A percentile compares a stretch with the other conserved stretches of the same genome.
Evolutionary conservation across 1,284 basidiomycete species (phyloP).

Genomic region (Ceratobasidium sp.): DNA sequence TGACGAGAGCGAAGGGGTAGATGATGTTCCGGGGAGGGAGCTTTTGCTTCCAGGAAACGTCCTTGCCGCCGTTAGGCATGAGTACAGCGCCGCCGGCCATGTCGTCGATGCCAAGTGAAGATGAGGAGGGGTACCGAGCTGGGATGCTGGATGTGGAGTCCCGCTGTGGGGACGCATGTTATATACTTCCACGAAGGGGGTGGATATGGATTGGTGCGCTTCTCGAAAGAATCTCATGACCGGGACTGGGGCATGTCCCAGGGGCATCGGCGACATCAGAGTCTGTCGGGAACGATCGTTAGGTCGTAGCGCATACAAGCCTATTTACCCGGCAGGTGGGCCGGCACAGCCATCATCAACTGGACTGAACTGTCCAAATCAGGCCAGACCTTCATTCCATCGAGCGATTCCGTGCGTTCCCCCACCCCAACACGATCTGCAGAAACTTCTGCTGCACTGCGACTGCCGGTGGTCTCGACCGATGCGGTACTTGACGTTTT

Average conservation of each 20-base stretch:
- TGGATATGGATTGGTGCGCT: conserved; percentile 1
- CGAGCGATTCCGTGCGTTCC: background rate
- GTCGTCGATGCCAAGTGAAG: background rate
- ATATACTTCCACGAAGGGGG: conserved; percentile 7
- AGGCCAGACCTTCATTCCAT: background rate
- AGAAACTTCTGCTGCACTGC: background rate
- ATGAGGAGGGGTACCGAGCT: conserved; percentile 8
- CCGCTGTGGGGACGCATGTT: conserved; percentile 13
- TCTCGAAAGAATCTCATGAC: conserved; percentile 2
- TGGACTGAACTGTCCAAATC: conserved; percentile 8
- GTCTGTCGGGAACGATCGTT: conserved; percentile 3
- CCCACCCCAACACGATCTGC: background rate
- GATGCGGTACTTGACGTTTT: background rate
- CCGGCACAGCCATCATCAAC: conserved; percentile 27
- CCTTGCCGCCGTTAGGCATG: conserved; percentile 34
- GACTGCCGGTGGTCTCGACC: background rate
- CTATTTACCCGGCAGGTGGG: background rate
- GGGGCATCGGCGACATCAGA: conserved; percentile 11
- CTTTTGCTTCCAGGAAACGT: conserved; percentile 32
- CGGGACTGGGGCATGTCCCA: background rate
- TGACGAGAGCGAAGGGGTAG: conserved; percentile 76
- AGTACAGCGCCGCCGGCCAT: conserved; percentile 44
- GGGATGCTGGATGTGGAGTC: conserved; percentile 26
- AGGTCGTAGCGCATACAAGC: background rate
- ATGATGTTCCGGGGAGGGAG: conserved; percentile 37